phyloP scores from a whole-genome alignment of 2,329 filamentous ascomycete genomes.

The Lachnellula hyalina region DNA sequence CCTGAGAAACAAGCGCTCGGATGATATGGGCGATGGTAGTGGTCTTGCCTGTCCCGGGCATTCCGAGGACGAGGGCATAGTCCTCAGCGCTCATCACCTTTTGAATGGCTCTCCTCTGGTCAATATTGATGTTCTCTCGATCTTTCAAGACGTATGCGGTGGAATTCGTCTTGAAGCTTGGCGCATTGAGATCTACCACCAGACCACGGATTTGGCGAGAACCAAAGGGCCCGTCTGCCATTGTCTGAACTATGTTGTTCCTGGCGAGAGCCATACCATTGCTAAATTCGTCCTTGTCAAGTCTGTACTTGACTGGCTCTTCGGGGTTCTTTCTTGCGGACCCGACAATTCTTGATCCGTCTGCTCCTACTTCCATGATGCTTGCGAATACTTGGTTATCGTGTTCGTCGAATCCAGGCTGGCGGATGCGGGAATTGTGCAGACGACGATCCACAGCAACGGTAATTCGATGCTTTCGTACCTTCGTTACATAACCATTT shows the following conservation, averaged over 20 bases:
- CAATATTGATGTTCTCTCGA: constrained; percentile 70
- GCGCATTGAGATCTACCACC: constrained; percentile 70
- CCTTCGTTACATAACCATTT: constrained; percentile 80
- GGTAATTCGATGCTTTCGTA: constrained; percentile 69
- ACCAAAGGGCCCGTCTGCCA: constrained; percentile 71
- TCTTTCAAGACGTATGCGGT: constrained; percentile 60
- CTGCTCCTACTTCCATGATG: constrained; percentile 76
- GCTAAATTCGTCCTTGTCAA: constrained; percentile 98
- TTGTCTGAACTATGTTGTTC: constrained; percentile 89
- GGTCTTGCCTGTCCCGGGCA: constrained; percentile 97
- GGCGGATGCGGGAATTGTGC: constrained; percentile 75
- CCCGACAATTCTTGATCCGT: constrained; percentile 47
- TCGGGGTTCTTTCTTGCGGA: constrained; percentile 47
- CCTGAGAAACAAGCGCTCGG: constrained; percentile 76
- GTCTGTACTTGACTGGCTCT: constrained; percentile 64
- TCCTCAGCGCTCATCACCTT: constrained; percentile 96
- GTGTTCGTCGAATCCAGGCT: constrained; percentile 67
- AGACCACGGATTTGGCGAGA: constrained; percentile 69
- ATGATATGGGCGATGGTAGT: constrained; percentile 98
- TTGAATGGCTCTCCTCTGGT: constrained; percentile 79
- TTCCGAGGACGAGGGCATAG: constrained; percentile 94
- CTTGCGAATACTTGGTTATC: constrained; percentile 83
- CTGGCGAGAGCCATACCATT: constrained; percentile 94
- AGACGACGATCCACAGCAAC: constrained; percentile 87
- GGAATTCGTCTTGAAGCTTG: constrained; percentile 63